Evolutionary conservation across 495 filamentous ascomycete species (phyloP), one percentile per base, ranked within the genome.

Genomic region (Tuber melanosporum): DNA sequence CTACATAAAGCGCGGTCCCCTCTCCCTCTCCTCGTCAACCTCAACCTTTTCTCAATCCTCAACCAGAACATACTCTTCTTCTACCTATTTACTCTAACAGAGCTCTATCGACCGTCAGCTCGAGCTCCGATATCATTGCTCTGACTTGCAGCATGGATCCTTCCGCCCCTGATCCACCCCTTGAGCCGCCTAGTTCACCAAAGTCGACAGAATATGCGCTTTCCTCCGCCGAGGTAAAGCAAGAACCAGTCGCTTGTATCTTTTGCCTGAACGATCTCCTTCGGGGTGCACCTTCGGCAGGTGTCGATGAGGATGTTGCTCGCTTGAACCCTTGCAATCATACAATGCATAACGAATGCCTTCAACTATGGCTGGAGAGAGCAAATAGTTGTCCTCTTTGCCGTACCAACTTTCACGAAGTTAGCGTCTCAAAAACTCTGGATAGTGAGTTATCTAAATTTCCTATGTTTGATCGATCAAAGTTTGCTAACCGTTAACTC

Each of bases 301-400:
- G 45, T 45, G 81, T 73, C 26, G 77, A 80, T 46, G 78, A 75
- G 71, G 78, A 81, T 44, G 78, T 83, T 52, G 82, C 82, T 71
- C 72, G 75, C 73, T 81, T 83, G 70, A 74, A 83, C 46, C 82
- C 94, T 49, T 99, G 95, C 85, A 91, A 91, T 66, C 95, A 99
- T 87, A 89, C 92, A 74, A 85, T 98, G 78, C 95, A 99, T 84
- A 90, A 99, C 85, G 90, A 91, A 71, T 99, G 95, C 83, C 86
- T 99, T 75, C 90, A 91, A 80, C 92, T 93, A 75, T 99, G 95
- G 95, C 93, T 92, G 45, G 93, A 95, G 85, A 90, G 95, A 82
- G 95, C 96, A 75, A 99, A 98, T 85, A 97, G 94, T 83, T 99
- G 95, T 83, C 95, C 95, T 20, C 96, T 98, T 84, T 99, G 95